phyloP scores from a whole-genome alignment of 208 protist species.

The Trypanosoma avium region DNA sequence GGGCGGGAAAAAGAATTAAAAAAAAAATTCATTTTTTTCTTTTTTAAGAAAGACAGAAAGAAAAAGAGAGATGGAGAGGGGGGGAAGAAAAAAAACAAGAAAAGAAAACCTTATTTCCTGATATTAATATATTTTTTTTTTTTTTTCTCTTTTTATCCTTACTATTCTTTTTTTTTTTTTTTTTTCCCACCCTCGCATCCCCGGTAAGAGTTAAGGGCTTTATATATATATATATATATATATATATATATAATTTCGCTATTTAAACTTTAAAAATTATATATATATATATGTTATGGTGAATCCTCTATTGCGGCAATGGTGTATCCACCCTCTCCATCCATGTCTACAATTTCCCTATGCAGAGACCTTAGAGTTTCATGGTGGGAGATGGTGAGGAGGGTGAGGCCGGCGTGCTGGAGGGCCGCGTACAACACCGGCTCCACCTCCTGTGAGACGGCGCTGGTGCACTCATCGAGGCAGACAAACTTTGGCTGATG shows the following conservation, averaged over 20 bases:
- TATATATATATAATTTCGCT: no score
- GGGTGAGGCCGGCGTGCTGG: slow-evolving; percentile 68
- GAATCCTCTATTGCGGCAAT: slow-evolving; percentile 15
- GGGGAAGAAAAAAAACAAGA: no score
- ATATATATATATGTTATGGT: background rate
- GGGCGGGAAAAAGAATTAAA: no score
- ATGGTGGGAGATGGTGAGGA: slow-evolving; percentile 85
- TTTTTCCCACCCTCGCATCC: background rate
- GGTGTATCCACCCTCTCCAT: slow-evolving; percentile 59
- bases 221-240: background rate
- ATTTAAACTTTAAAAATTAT: background rate
- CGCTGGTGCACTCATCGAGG: slow-evolving; percentile 92
- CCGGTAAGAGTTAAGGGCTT: no score
- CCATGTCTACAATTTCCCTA: slow-evolving; percentile 51
- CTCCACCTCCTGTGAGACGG: slow-evolving; percentile 86
- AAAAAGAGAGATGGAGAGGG: no score
- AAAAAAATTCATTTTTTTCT: no score
- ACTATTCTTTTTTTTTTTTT: slow-evolving; percentile 3
- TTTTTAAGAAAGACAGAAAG: no score
- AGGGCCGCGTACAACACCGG: slow-evolving; percentile 61
- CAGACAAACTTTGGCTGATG: slow-evolving; percentile 83
- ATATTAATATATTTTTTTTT: slow-evolving; percentile 4
- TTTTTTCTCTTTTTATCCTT: slow-evolving; percentile 1
- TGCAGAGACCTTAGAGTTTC: slow-evolving; percentile 69
- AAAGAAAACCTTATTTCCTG: no score